Evolutionary conservation across 2,329 filamentous ascomycete genomes (phyloP).

Genomic region (Coleophoma crateriformis): DNA sequence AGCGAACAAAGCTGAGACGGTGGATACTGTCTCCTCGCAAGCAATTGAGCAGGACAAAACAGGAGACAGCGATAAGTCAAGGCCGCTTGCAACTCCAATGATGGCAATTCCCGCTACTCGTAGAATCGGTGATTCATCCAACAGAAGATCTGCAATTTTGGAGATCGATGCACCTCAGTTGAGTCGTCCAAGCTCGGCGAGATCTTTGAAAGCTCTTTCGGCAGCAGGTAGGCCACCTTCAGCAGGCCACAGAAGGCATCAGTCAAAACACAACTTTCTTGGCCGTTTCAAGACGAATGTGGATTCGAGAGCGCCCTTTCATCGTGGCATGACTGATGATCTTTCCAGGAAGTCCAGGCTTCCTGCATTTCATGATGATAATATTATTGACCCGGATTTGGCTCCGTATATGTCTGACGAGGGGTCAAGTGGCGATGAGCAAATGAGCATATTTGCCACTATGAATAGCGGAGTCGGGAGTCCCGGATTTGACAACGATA

Average conservation of each 20-base stretch:
- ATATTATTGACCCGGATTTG: constrained; percentile 94
- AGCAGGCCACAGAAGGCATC: constrained; percentile 74
- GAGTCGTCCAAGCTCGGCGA: constrained; percentile 86
- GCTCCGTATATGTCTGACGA: constrained; percentile 94
- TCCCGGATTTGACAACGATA: constrained; percentile 69
- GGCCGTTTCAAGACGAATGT: constrained; percentile 65
- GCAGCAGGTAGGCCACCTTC: constrained; percentile 65
- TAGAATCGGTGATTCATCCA: constrained; percentile 66
- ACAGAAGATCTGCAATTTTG: constrained; percentile 80
- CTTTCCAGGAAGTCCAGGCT: constrained; percentile 59
- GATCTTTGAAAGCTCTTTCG: constrained; percentile 74
- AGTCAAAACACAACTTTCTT: constrained; percentile 81
- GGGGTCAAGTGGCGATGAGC: constrained; percentile 87
- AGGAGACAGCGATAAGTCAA: constrained; percentile 31
- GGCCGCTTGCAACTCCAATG: constrained; percentile 60
- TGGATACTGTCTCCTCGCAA: constrained; percentile 27
- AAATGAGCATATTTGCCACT: constrained; percentile 77
- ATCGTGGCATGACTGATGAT: constrained; percentile 67
- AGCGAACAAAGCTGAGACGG: constrained; percentile 31
- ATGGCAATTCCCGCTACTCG: constrained; percentile 66
- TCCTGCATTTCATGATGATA: constrained; percentile 95
- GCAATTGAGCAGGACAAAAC: constrained; percentile 25
- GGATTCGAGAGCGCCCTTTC: constrained; percentile 85
- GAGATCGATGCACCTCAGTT: constrained; percentile 84
- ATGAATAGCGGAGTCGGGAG: constrained; percentile 60